A percentile compares a stretch with the other conserved stretches of the same genome.
Conservation (phyloP, 2,329 filamentous ascomycete species). For the Alternaria sp. region DNA sequence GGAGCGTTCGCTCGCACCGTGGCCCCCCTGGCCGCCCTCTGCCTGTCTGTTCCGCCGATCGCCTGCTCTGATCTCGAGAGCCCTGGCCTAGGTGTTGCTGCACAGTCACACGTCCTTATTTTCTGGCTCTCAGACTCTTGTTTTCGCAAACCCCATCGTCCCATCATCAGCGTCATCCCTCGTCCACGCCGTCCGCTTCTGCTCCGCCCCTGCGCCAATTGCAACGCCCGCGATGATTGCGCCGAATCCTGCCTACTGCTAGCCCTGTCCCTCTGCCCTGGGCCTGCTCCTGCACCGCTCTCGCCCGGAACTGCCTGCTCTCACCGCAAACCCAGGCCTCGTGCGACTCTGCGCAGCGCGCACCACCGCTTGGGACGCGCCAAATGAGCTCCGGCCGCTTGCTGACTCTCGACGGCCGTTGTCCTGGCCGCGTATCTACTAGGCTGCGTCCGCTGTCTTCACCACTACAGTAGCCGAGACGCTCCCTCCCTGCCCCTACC, state of each 20-base stretch:
- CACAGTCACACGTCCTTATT: constrained; percentile 10
- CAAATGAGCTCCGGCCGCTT: constrained; percentile 38
- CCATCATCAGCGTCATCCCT: constrained; percentile 6
- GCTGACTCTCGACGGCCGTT: constrained; percentile 37
- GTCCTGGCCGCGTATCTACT: constrained; percentile 33
- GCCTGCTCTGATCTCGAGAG: constrained; percentile 13
- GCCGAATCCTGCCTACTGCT: constrained; percentile 25
- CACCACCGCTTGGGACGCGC: constrained; percentile 29
- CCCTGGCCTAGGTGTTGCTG: constrained; percentile 4
- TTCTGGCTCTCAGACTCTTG: constrained; percentile 17
- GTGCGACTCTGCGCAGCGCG: constrained; percentile 17
- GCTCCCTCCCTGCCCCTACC: constrained; percentile 20
- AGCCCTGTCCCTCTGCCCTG: constrained; percentile 20
- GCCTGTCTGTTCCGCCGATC: constrained; percentile 6
- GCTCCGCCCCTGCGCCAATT: constrained; percentile 10
- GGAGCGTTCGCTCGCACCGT: background rate
- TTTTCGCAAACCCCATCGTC: constrained; percentile 6
- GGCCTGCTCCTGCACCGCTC: constrained; percentile 21
- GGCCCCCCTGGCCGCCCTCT: background rate
- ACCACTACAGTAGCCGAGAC: constrained; percentile 26
- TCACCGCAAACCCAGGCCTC: constrained; percentile 18
- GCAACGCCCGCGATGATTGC: constrained; percentile 26
- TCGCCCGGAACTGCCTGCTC: constrained; percentile 10
- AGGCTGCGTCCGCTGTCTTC: constrained; percentile 27
- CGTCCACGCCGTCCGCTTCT: background rate